These are phyloP conservation scores for Schizopora paradoxa DNA, from an alignment of 1,284 basidiomycete genomes.

Conservation along the genomic window DNA sequence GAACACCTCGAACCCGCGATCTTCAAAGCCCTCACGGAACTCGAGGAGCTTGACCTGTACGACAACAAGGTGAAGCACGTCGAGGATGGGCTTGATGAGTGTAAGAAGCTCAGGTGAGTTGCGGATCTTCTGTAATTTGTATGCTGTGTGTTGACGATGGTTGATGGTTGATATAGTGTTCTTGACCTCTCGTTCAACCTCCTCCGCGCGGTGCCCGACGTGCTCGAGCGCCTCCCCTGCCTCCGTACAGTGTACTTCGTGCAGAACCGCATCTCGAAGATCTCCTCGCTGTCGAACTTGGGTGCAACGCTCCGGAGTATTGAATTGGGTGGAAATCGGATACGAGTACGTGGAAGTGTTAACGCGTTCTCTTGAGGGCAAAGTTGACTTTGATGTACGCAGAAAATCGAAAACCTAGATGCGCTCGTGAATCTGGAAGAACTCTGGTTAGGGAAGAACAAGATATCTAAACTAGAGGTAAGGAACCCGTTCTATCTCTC, in stretches of 20 bases:
- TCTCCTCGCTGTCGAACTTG: conserved; percentile 59
- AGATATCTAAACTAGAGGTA: conserved; percentile 85
- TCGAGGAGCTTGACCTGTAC: conserved; percentile 92
- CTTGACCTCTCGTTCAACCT: conserved; percentile 97
- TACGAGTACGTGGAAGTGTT: conserved; percentile 54
- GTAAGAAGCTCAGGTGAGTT: conserved; percentile 66
- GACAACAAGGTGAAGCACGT: conserved; percentile 86
- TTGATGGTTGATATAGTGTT: conserved; percentile 41
- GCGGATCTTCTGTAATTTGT: neutral
- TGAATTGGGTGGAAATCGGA: conserved; percentile 89
- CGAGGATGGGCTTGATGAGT: conserved; percentile 59
- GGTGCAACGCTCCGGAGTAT: conserved; percentile 71
- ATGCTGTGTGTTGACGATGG: conserved; percentile 1
- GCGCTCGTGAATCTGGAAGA: conserved; percentile 81
- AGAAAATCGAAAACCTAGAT: conserved; percentile 90
- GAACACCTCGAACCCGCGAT: conserved; percentile 64
- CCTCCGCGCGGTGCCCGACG: conserved; percentile 65
- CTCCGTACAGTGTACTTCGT: conserved; percentile 88
- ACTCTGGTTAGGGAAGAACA: conserved; percentile 97
- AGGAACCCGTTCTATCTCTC: too few relatives aligned
- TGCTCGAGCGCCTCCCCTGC: conserved; percentile 50
- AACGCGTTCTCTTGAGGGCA: neutral
- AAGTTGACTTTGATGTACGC: conserved; percentile 9
- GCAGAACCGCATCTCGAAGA: conserved; percentile 89
- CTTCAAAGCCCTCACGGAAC: conserved; percentile 56